Conservation (phyloP, 805 yeast genomes). For the Lipomyces starkeyi region DNA sequence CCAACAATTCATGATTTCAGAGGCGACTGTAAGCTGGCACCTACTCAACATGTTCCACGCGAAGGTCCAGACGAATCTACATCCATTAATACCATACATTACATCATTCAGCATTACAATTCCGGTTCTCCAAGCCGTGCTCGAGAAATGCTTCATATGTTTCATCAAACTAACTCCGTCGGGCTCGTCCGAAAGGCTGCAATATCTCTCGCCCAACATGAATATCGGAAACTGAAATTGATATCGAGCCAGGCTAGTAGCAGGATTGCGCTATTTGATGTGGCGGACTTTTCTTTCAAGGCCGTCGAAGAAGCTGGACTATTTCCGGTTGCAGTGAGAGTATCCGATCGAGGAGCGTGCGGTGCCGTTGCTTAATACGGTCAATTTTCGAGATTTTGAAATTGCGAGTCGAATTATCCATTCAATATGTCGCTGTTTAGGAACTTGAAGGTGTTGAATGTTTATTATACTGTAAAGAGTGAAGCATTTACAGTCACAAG, state of each 20-base stretch:
- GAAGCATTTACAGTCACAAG: constrained; percentile 30
- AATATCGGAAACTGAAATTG: constrained; percentile 17
- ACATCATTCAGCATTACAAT: constrained; percentile 23
- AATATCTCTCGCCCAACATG: constrained; percentile 23
- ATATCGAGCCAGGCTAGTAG: constrained; percentile 21
- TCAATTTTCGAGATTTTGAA: constrained; percentile 20
- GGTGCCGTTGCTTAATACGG: constrained; percentile 19
- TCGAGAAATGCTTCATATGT: constrained; percentile 19
- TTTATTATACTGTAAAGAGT: constrained; percentile 24
- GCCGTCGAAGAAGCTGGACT: constrained; percentile 23
- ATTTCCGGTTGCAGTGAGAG: constrained; percentile 31
- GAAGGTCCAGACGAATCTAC: constrained; percentile 14
- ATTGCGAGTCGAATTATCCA: constrained; percentile 38
- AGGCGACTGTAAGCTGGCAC: constrained; percentile 28
- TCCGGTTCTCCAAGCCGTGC: constrained; percentile 22
- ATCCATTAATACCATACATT: constrained; percentile 23
- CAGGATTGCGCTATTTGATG: constrained; percentile 28
- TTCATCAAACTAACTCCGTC: constrained; percentile 26
- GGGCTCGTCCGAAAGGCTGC: constrained; percentile 37
- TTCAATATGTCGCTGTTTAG: constrained; percentile 30
- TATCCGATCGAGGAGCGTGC: constrained; percentile 30
- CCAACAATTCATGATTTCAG: constrained; percentile 32
- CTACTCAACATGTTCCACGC: constrained; percentile 24
- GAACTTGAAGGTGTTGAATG: constrained; percentile 17
- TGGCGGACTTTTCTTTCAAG: constrained; percentile 28